Base-by-base conservation (phyloP, 805 yeast species). In the Candida golubevii region DNA sequence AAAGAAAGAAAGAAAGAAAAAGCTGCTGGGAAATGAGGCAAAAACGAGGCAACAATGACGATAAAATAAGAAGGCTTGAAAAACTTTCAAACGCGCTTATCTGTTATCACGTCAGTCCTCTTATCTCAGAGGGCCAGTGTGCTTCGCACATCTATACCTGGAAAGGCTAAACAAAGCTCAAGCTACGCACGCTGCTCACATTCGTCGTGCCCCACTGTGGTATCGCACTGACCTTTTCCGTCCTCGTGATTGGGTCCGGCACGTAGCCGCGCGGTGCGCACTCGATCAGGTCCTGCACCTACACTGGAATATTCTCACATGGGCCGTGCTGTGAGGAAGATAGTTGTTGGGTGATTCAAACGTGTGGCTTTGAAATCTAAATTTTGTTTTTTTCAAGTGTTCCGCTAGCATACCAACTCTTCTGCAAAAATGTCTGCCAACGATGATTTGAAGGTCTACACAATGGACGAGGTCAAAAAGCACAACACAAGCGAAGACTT, bases 391-490 rank as follows among this genome's bases (percentile, higher is more conserved):
- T 12, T 18, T 18, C 23, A 18, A 18, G 23, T 18, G 23, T 18
- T 18, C 23, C 23, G 23, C 23, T 18, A 18, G 23, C 3, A 18
- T 18, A 29, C 32, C 11, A 10, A 29, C 32, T 11, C 32, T 29
- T 29, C 32, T 29, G 11, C 27, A 9, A 39, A 8, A 10, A 53
- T 53, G 57, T 49, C 57, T 28, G 54, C 46, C 35, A 29, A 44
- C 15, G 30, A 44, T 31, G 60, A 56, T 38, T 53, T 61, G 44
- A 77, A 76, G 59, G 67, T 71, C 33, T 80, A 62, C 69, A 79
- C 84, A 32, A 75, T 72, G 53, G 85, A 80, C 47, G 76, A 71
- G 54, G 72, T 74, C 35, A 59, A 65, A 35, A 41, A 64, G 48
- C 75, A 71, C 57, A 69, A 61, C 49, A 55, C 72, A 38, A 45